Base-by-base conservation (phyloP, 2,329 filamentous ascomycete genomes). In the Penicillium palitans region DNA sequence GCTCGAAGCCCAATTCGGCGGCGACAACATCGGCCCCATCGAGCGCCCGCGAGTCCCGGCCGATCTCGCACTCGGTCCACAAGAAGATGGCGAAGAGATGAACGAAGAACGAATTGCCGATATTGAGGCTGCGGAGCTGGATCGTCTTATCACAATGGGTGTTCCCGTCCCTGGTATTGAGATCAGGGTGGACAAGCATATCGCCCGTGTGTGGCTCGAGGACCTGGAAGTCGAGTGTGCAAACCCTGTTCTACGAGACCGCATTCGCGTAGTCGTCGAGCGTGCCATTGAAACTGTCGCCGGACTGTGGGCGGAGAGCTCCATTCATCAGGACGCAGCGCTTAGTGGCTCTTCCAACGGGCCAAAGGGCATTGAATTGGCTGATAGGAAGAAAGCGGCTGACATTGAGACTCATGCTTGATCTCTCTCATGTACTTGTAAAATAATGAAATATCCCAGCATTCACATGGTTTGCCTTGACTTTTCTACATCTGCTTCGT, bases 1-100 rank as follows among this genome's bases (percentile, higher is more conserved):
- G 80, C 87, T 99, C 15, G 95, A 99, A 80, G 90, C 93, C 3
- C 95, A 99, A 74, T 99, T 99, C 71, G 95, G 95, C 61, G 88
- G 95, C 63, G 88, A 91, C 17, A 58, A 58, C 59, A 87, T 98
- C 57, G 81, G 84, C 0, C 92, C 93, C 5, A 90, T 98, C 64
- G 83, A 87, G 24, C 79, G 70, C 79, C 91, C 59, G 84, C 87
- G 73, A 73, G 67, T 78, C 39, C 73, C 55, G 9, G 48, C 63
- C 1, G 64, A 71, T 39, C 56, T 61, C 8, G 57, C 61, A 12
- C 61, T 68, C 31, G 63, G 62, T 4, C 52, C 45, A 6, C 24
- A 61, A 24, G 65, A 65, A 24, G 61, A 58, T 3, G 55, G 60
- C 13, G 68, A 76, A 57, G 70, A 74, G 13, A 72, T 75, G 10